phyloP scores from a whole-genome alignment of 768 basidiomycete genomes.

The Ephemerocybe angulata region DNA sequence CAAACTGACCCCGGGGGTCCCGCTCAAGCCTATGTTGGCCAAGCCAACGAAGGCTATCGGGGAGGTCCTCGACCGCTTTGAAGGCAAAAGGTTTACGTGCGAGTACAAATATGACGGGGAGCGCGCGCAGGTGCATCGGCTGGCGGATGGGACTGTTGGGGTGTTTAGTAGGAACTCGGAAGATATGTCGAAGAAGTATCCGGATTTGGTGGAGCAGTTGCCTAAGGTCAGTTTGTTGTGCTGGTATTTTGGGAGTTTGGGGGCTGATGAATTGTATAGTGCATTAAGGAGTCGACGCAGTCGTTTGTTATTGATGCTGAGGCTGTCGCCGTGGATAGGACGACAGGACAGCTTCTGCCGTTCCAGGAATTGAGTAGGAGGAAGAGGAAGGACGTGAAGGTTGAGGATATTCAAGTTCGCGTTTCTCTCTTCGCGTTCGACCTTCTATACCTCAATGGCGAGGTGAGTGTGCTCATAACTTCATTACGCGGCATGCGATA shows the following conservation, averaged over 20 bases:
- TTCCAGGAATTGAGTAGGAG: conserved; percentile 96
- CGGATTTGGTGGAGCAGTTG: conserved; percentile 92
- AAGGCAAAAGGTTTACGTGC: conserved; percentile 92
- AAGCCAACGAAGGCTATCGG: conserved; percentile 99
- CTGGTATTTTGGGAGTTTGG: neutral
- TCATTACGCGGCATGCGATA: neutral
- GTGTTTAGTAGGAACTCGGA: conserved; percentile 98
- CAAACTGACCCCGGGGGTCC: conserved; percentile 92
- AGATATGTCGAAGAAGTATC: conserved; percentile 99
- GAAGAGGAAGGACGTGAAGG: conserved; percentile 96
- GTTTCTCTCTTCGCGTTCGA: conserved; percentile 98
- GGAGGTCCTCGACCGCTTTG: conserved; percentile 95
- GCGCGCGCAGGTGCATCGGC: conserved; percentile 88
- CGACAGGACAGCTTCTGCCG: conserved; percentile 83
- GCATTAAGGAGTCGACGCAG: conserved; percentile 75
- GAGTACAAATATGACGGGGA: conserved; percentile 99
- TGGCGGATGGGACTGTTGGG: conserved; percentile 78
- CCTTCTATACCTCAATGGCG: conserved; percentile 92
- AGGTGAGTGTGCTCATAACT: conserved; percentile 49
- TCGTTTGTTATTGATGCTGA: conserved; percentile 96
- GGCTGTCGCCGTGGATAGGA: conserved; percentile 91
- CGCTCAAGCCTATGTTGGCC: conserved; percentile 97
- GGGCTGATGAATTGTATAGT: conserved; percentile 42
- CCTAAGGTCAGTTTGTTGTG: conserved; percentile 54
- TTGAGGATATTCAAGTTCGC: conserved; percentile 95